Conservation (phyloP, 371 early-diverging fungal species). For the Actinomucor elegans region DNA sequence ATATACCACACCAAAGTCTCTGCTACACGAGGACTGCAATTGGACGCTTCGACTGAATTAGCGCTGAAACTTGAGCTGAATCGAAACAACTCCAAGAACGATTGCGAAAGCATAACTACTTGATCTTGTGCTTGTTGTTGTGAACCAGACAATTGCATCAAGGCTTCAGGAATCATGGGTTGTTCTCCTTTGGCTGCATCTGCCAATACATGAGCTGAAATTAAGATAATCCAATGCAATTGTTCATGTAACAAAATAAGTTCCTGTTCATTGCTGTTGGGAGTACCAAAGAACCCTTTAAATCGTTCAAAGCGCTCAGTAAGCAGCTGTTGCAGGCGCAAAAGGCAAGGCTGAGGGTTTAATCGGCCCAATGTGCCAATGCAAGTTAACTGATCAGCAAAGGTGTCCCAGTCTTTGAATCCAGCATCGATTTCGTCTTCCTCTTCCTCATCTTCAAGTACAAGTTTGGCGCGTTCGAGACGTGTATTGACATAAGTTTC, state of each 20-base stretch:
- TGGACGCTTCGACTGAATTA: constrained; percentile 51
- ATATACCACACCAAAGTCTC: constrained; percentile 77
- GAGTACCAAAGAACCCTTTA: constrained; percentile 32
- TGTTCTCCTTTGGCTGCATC: constrained; percentile 71
- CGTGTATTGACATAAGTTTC: constrained; percentile 68
- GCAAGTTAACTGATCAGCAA: constrained; percentile 72
- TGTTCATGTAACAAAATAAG: constrained; percentile 60
- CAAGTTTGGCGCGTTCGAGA: constrained; percentile 58
- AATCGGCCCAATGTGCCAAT: constrained; percentile 68
- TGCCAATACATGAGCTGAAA: constrained; percentile 66
- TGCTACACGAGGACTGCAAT: constrained; percentile 73
- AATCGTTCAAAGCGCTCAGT: constrained; percentile 51
- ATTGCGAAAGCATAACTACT: constrained; percentile 52
- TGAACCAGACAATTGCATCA: constrained; percentile 62
- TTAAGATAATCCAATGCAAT: constrained; percentile 75
- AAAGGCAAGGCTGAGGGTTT: constrained; percentile 53
- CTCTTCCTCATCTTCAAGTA: constrained; percentile 55
- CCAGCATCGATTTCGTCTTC: constrained; percentile 61
- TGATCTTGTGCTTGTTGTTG: constrained; percentile 55
- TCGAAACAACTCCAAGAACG: constrained; percentile 49
- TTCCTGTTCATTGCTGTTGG: constrained; percentile 18
- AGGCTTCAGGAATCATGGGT: constrained; percentile 67
- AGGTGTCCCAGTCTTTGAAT: constrained; percentile 72
- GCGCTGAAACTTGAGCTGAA: constrained; percentile 41
- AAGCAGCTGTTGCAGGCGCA: constrained; percentile 48